These are phyloP conservation scores for Straminergon stramineum DNA, from an alignment of 225 moss, liverwort and hornwort genomes.

Conservation along the genomic window DNA sequence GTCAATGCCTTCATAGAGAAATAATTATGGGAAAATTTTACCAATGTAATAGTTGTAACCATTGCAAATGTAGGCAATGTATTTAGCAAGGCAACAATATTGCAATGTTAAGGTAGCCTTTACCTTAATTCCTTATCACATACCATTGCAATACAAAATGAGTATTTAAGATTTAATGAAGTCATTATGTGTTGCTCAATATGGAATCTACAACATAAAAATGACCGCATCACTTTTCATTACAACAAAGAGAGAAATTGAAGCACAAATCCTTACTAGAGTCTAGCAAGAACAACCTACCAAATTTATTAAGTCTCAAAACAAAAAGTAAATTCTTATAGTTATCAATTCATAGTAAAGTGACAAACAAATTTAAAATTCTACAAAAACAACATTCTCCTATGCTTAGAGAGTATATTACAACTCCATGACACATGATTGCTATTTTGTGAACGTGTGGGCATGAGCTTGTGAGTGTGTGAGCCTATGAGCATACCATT, in stretches of 20 bases:
- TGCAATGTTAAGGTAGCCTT: background rate
- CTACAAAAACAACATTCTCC: background rate
- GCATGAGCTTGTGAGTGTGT: no score
- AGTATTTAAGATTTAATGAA: background rate
- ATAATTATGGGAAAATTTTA: background rate
- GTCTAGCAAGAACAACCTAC: background rate
- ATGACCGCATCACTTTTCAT: background rate
- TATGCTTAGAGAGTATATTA: background rate
- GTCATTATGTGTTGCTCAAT: background rate
- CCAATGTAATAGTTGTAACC: background rate
- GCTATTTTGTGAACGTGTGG: no score
- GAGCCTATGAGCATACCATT: no score
- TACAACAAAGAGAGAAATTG: background rate
- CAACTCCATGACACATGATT: background rate
- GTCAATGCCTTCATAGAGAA: background rate
- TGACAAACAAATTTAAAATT: background rate
- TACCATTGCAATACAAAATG: background rate
- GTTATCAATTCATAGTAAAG: rapidly evolving
- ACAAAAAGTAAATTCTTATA: background rate
- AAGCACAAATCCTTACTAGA: background rate
- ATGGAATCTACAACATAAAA: background rate
- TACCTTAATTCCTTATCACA: background rate
- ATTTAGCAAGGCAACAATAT: background rate
- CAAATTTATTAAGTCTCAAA: background rate
- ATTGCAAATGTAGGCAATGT: background rate